These are phyloP conservation scores for Terfezia boudieri DNA, from an alignment of 495 filamentous ascomycete genomes.

Conservation along the genomic window DNA sequence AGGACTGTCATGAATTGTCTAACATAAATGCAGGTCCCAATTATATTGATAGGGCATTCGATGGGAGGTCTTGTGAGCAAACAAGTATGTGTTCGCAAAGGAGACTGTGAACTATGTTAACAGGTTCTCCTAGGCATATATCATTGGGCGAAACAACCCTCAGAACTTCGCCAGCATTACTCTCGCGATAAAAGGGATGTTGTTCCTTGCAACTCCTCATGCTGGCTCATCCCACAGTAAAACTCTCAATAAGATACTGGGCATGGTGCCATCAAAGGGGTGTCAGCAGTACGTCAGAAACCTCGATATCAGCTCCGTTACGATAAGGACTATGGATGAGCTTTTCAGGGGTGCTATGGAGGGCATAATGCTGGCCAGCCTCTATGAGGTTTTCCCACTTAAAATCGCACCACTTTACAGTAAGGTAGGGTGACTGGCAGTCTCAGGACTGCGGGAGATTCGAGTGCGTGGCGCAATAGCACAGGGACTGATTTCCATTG, in stretches of 20 bases:
- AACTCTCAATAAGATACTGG: no score
- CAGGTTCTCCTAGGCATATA: slow-evolving; percentile 8
- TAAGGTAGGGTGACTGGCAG: no score
- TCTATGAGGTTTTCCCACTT: no score
- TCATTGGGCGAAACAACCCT: slow-evolving; percentile 13
- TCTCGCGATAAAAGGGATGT: slow-evolving; percentile 11
- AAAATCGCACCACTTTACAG: no score
- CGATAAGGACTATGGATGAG: no score
- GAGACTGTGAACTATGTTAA: background rate
- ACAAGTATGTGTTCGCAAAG: slow-evolving; percentile 5
- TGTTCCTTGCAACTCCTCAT: slow-evolving; percentile 19
- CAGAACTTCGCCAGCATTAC: slow-evolving; percentile 7
- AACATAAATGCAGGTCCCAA: slow-evolving; percentile 8
- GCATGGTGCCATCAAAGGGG: no score
- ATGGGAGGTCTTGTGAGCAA: slow-evolving; percentile 21
- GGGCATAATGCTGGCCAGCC: no score
- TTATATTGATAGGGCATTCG: slow-evolving; percentile 18
- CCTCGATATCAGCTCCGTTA: no score
- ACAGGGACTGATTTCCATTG: slow-evolving; percentile 5
- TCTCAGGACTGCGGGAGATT: no score
- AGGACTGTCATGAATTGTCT: slow-evolving; percentile 2
- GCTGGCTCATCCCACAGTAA: slow-evolving; percentile 3
- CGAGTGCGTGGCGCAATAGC: no score
- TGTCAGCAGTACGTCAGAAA: no score
- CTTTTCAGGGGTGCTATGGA: no score